Evolutionary conservation across 495 filamentous ascomycete genomes (phyloP).

Genomic region (Saxophila tyrrhenica): DNA sequence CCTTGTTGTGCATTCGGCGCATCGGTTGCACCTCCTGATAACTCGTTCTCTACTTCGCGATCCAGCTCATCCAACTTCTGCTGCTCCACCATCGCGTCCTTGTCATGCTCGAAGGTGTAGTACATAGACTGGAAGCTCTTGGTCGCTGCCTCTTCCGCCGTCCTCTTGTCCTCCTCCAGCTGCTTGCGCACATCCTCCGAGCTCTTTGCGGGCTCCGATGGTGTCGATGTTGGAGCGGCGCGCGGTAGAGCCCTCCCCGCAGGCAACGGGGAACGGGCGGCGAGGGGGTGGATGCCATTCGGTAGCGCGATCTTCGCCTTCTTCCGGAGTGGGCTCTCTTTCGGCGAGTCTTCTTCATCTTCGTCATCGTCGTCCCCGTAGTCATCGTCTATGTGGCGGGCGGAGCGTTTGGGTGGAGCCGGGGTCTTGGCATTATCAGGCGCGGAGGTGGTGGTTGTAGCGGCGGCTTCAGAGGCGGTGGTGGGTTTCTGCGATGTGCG

Average conservation of each 20-base stretch:
- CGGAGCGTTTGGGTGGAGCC: slow-evolving; percentile 41
- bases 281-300: slow-evolving; percentile 30
- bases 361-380: slow-evolving; percentile 83
- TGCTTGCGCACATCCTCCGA: slow-evolving; percentile 85
- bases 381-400: slow-evolving; percentile 69
- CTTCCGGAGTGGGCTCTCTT: slow-evolving; percentile 46
- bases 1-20: not conserved
- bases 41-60: slow-evolving; percentile 88
- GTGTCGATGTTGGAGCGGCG: slow-evolving; percentile 30
- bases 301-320: slow-evolving; percentile 44
- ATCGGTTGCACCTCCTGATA: slow-evolving; percentile 47
- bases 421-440: slow-evolving; percentile 19
- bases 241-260: slow-evolving; percentile 27
- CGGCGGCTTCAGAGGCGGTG: slow-evolving; percentile 24
- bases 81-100: slow-evolving; percentile 93
- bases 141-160: slow-evolving; percentile 80
- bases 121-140: slow-evolving; percentile 82
- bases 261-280: slow-evolving; percentile 32
- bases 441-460: slow-evolving; percentile 13
- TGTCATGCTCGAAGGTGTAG: slow-evolving; percentile 89
- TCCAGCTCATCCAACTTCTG: slow-evolving; percentile 94
- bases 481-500: not conserved
- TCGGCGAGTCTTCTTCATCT: slow-evolving; percentile 42
- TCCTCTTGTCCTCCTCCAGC: slow-evolving; percentile 86
- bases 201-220: slow-evolving; percentile 45